Evolutionary conservation across 129 eudicot species (phyloP).

Genomic region (Flaveria brownii): DNA sequence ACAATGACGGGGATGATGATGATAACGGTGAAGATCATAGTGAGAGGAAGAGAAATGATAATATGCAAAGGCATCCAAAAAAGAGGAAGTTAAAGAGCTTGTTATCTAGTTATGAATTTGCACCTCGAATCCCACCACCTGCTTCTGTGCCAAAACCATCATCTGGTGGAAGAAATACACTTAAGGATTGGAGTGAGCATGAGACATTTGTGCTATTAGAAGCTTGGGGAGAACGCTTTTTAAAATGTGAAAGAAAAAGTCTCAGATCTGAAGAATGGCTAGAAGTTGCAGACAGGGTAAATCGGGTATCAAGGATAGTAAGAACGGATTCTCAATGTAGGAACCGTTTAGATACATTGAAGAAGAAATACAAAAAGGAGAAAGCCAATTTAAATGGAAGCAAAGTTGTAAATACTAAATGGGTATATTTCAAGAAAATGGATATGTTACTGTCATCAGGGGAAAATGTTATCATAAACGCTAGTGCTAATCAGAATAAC

Average conservation of each 20-base stretch:
- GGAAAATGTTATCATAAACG: conserved; percentile 25
- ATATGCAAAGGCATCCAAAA: conserved; percentile 59
- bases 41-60: too few species aligned
- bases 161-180: conserved; percentile 65
- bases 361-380: conserved; percentile 91
- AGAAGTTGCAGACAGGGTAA: conserved; percentile 80
- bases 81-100: conserved; percentile 78
- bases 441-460: conserved; percentile 65
- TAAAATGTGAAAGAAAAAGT: conserved; percentile 76
- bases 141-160: conserved; percentile 48
- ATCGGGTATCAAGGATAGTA: conserved; percentile 62
- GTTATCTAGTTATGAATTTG: conserved; percentile 73
- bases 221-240: conserved; percentile 86
- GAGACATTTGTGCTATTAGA: conserved; percentile 73
- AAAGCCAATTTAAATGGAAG: conserved; percentile 39
- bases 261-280: conserved; percentile 84
- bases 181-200: conserved; percentile 77
- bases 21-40: conserved; percentile 1
- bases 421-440: conserved; percentile 83
- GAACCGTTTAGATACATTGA: conserved; percentile 82
- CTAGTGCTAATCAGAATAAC: conserved; percentile 43
- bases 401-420: conserved; percentile 39
- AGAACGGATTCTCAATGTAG: conserved; percentile 84
- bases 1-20: conserved; percentile 27
- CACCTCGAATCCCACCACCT: conserved; percentile 73